phyloP scores from a whole-genome alignment of 108 stramenopile species.

The Cyclotella sp. region DNA sequence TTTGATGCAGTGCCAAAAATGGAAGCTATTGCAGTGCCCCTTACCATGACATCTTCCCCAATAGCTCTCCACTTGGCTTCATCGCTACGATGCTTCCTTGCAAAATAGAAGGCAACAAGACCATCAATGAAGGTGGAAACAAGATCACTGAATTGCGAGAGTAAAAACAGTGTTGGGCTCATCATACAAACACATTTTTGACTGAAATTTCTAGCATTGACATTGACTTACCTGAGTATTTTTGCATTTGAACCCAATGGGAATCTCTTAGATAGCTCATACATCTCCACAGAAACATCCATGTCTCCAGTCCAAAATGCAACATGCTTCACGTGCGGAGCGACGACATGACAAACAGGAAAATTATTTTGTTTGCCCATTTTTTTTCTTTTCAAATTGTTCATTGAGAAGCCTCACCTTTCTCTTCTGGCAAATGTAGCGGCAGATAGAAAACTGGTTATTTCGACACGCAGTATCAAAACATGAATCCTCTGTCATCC shows the following conservation, averaged over 20 bases:
- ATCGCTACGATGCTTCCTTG: conserved; percentile 32
- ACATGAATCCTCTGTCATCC: conserved; percentile 25
- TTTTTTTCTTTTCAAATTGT: no score
- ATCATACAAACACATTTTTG: not conserved
- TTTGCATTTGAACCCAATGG: conserved; percentile 25
- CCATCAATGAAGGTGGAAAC: conserved; percentile 54
- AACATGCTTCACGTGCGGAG: not conserved
- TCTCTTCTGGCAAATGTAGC: conserved; percentile 19
- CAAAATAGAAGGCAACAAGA: conserved; percentile 48
- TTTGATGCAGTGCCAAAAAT: not conserved
- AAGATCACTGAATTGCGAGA: conserved; percentile 2
- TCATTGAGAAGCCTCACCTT: not conserved
- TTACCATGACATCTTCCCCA: conserved; percentile 17
- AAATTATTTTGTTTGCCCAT: not conserved
- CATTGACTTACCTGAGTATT: conserved; percentile 19
- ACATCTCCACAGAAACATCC: conserved; percentile 36
- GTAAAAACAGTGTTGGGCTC: not conserved
- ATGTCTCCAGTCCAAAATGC: conserved; percentile 40
- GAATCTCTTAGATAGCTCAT: conserved; percentile 22
- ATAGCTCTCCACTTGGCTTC: conserved; percentile 36
- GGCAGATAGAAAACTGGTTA: conserved; percentile 17
- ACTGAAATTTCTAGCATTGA: not conserved
- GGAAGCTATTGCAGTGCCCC: not conserved
- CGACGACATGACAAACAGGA: not conserved
- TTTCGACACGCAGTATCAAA: conserved; percentile 12